These are phyloP conservation scores for Mycena vulgaris DNA, from an alignment of 768 basidiomycete genomes.

Conservation along the genomic window DNA sequence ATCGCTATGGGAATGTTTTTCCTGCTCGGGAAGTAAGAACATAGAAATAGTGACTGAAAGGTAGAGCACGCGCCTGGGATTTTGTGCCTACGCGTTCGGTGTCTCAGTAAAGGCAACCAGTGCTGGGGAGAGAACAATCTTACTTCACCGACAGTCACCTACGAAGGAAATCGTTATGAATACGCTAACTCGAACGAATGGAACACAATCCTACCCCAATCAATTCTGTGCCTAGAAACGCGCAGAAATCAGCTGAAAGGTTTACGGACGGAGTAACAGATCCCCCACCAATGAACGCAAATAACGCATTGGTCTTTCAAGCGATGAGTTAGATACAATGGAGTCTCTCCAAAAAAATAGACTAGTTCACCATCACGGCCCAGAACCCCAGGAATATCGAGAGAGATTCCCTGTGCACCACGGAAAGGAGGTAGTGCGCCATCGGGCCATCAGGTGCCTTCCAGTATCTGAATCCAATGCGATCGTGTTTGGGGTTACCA, in stretches of 20 bases:
- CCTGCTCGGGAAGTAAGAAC: neutral
- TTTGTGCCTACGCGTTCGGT: neutral
- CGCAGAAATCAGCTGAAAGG: too few species aligned
- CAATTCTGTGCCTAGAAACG: neutral
- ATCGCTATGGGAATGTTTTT: slow-evolving; percentile 81
- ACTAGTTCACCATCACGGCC: slow-evolving; percentile 74
- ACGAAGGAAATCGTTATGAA: neutral
- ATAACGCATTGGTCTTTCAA: slow-evolving; percentile 82
- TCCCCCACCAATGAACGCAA: slow-evolving; percentile 66
- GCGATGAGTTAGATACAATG: too few species aligned
- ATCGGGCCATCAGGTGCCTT: slow-evolving; percentile 67
- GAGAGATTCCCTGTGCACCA: slow-evolving; percentile 64
- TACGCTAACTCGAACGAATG: neutral
- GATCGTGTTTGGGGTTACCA: slow-evolving; percentile 63
- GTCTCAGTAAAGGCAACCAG: neutral
- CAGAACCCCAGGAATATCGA: slow-evolving; percentile 81
- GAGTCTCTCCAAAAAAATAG: too few species aligned
- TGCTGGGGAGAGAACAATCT: neutral
- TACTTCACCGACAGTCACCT: slow-evolving; percentile 66
- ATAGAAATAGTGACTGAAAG: neutral
- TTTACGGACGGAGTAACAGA: too few species aligned
- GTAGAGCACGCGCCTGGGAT: neutral
- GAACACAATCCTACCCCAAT: neutral
- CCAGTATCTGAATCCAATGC: slow-evolving; percentile 68
- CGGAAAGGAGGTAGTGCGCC: slow-evolving; percentile 64